Evolutionary conservation across 139 green algal genomes (phyloP), one percentile per base, ranked within the genome.

Genomic region (Chlamydomonas sphaeroides): DNA sequence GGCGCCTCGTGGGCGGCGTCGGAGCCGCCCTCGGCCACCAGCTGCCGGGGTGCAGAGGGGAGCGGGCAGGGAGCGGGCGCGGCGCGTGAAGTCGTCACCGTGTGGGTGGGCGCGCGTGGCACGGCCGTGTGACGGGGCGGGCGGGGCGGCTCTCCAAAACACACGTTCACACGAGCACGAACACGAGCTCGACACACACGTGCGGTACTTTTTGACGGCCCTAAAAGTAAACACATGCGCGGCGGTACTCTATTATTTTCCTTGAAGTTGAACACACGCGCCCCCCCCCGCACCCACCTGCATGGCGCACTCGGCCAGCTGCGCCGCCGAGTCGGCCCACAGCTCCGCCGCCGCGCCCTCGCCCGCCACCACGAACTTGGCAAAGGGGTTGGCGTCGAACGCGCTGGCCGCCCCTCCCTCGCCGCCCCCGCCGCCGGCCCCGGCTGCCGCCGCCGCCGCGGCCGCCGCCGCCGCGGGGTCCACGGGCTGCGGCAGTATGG

Each of bases 291-390:
- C 53, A 28, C 73, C 4, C 51, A 94, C 85, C 86, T 90, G 48
- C 3, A 79, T 88, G 3, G 92, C 91, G 65, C 92, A 86, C 20
- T 36, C 62, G 2, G 91, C 91, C 49, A 97, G 90, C 84, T 92
- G 83, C 66, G 68, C 51, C 6, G 91, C 92, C 28, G 91, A 89
- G 1, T 33, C 66, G 25, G 83, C 63, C 91, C 87, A 95, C 61
- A 95, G 80, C 21, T 86, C 81, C 4, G 65, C 65, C 1, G 92
- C 85, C 25, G 93, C 86, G 0, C 18, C 51, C 30, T 28, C 61
- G 14, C 78, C 69, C 0, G 85, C 91, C 83, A 92, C 78, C 0
- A 90, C 92, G 85, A 95, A 98, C 88, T 98, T 98, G 78, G 90
- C 87, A 81, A 94, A 97, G 4, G 65, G n/a, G 76, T 94, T 92